phyloP scores from a whole-genome alignment of 306 rosid species.

The Oemleria cerasiformis region DNA sequence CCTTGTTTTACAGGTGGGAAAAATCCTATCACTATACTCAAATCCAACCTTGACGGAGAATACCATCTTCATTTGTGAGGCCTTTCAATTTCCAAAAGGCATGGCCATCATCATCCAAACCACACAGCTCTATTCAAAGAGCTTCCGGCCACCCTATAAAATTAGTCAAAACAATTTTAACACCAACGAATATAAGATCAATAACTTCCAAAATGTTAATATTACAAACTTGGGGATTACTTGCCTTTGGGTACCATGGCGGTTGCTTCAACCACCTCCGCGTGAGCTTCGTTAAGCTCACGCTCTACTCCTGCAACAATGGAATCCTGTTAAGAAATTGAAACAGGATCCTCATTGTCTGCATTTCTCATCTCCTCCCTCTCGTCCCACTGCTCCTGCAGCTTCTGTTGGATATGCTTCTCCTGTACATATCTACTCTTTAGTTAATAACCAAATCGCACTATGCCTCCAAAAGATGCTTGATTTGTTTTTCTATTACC shows the following conservation, averaged over 20 bases:
- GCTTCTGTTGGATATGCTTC: constrained; percentile 36
- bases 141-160: constrained; percentile 38
- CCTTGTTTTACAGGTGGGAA: too few species aligned
- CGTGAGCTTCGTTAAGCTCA: too few species aligned
- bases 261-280: too few species aligned
- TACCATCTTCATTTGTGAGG: constrained; percentile 21
- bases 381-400: constrained; percentile 49
- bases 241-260: too few species aligned
- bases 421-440: constrained; percentile 22
- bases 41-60: constrained; percentile 42
- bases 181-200: too few species aligned
- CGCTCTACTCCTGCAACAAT: too few species aligned
- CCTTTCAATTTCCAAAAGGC: constrained; percentile 37
- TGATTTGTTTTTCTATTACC: constrained; percentile 29
- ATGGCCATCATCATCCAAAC: constrained; percentile 39
- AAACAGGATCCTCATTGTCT: constrained; percentile 30
- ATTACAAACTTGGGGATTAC: too few species aligned
- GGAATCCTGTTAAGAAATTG: too few species aligned
- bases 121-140: constrained; percentile 36
- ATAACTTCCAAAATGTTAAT: too few species aligned
- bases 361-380: constrained; percentile 34
- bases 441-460: neutral
- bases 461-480: neutral
- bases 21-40: too few species aligned
- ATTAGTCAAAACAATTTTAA: neutral